Percentiles rank a stretch among this genome's conserved stretches.
Evolutionary conservation across 257 asterid species (phyloP).

Genomic region (Jaltomata sinuosa): DNA sequence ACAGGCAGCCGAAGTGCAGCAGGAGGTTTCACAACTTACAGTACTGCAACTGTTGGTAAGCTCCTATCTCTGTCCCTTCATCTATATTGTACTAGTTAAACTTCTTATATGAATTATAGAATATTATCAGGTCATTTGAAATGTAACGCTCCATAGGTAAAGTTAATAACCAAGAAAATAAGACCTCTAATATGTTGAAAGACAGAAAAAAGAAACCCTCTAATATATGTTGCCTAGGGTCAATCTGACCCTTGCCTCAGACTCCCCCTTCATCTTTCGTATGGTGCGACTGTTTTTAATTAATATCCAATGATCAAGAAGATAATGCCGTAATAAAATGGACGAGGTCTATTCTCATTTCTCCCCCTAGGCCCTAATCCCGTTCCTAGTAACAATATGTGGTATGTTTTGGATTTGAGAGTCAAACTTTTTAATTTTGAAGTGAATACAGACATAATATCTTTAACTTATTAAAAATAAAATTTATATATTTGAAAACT

Average conservation of each 20-base stretch:
- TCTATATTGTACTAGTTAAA: background rate
- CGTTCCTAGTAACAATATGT: background rate
- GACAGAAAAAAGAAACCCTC: background rate
- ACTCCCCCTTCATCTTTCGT: background rate
- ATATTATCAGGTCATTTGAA: background rate
- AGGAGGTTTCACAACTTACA: slow-evolving; percentile 61
- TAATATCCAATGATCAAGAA: background rate
- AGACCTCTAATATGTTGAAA: background rate
- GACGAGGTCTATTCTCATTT: background rate
- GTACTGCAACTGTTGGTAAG: slow-evolving; percentile 79
- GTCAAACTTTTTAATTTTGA: background rate
- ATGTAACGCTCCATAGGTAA: background rate
- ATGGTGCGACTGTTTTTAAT: background rate
- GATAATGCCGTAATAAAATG: background rate
- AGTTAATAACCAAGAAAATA: background rate
- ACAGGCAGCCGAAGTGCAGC: slow-evolving; percentile 58
- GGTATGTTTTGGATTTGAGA: background rate
- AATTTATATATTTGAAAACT: background rate
- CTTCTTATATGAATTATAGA: too few relatives aligned
- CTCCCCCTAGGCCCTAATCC: background rate
- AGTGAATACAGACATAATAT: background rate
- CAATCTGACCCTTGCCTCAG: background rate
- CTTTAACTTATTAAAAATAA: background rate
- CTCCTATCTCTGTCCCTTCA: background rate
- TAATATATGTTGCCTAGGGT: background rate